Conservation (phyloP, 371 early-diverging fungal genomes). For the Mortierella sp. region DNA sequence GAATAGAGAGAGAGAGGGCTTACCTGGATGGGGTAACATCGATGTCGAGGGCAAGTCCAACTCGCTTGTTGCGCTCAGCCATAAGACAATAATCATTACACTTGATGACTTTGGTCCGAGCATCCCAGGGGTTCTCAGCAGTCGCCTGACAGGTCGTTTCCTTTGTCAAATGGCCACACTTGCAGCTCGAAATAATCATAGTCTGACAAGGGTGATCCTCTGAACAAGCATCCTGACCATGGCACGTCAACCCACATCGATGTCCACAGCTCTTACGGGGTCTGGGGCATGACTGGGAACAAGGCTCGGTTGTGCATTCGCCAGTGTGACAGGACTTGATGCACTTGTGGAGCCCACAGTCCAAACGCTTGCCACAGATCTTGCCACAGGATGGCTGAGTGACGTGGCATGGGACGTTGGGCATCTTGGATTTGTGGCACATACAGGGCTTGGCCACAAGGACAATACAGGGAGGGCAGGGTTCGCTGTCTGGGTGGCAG, state of each 20-base stretch:
- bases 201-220: constrained; percentile 71
- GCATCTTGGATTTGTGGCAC: constrained; percentile 79
- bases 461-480: constrained; percentile 84
- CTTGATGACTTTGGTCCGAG: constrained; percentile 60
- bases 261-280: constrained; percentile 79
- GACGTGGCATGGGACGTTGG: constrained; percentile 80
- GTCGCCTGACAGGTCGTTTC: constrained; percentile 75
- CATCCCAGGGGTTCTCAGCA: constrained; percentile 58
- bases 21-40: constrained; percentile 18
- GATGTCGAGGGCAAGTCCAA: constrained; percentile 77
- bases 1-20: not conserved
- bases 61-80: constrained; percentile 73
- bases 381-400: constrained; percentile 77
- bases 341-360: constrained; percentile 79
- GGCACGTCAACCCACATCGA: constrained; percentile 74
- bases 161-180: constrained; percentile 76
- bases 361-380: constrained; percentile 72
- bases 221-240: constrained; percentile 74
- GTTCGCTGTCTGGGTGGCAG: constrained; percentile 80
- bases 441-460: constrained; percentile 75
- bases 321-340: constrained; percentile 81
- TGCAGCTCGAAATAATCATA: constrained; percentile 70
- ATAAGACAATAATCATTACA: constrained; percentile 81
- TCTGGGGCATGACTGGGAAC: constrained; percentile 74
- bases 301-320: constrained; percentile 69